Evolutionary conservation across 805 yeast genomes (phyloP).

Genomic region (Suhomyces vadensis): DNA sequence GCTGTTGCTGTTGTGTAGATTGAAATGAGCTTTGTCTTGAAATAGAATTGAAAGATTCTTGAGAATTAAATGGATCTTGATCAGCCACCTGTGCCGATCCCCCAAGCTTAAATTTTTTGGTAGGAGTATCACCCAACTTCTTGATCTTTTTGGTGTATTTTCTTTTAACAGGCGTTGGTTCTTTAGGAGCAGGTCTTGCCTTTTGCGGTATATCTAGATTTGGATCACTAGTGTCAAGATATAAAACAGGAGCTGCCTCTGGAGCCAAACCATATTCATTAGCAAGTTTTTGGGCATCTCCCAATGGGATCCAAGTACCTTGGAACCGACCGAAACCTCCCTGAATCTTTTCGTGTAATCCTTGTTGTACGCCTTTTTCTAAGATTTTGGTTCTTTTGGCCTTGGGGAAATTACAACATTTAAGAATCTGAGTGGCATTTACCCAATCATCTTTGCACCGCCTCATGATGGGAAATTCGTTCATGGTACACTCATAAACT

Average conservation of each 20-base stretch:
- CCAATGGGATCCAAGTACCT: conserved; percentile 94
- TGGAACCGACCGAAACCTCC: conserved; percentile 98
- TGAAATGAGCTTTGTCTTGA: conserved; percentile 14
- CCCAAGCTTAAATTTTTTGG: conserved; percentile 43
- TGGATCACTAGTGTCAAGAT: conserved; percentile 38
- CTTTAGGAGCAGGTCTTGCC: conserved; percentile 34
- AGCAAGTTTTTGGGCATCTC: conserved; percentile 57
- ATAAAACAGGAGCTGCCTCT: conserved; percentile 44
- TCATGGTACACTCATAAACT: conserved; percentile 72
- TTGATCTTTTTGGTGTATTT: conserved; percentile 49
- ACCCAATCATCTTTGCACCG: conserved; percentile 92
- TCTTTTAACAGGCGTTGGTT: conserved; percentile 44
- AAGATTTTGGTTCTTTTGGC: conserved; percentile 90
- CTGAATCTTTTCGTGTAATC: conserved; percentile 88
- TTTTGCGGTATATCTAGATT: conserved; percentile 36
- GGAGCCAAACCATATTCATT: conserved; percentile 40
- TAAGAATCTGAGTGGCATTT: conserved; percentile 92
- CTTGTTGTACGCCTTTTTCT: conserved; percentile 90
- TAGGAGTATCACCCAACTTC: conserved; percentile 59
- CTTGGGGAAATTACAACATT: conserved; percentile 91
- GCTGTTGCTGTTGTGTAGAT: conserved; percentile 42
- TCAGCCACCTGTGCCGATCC: conserved; percentile 7
- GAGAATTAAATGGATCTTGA: conserved; percentile 20
- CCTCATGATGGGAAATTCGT: conserved; percentile 82
- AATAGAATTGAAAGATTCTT: conserved; percentile 17